phyloP scores from a whole-genome alignment of 148 eudicot genomes.

The Heliosperma pusillum region DNA sequence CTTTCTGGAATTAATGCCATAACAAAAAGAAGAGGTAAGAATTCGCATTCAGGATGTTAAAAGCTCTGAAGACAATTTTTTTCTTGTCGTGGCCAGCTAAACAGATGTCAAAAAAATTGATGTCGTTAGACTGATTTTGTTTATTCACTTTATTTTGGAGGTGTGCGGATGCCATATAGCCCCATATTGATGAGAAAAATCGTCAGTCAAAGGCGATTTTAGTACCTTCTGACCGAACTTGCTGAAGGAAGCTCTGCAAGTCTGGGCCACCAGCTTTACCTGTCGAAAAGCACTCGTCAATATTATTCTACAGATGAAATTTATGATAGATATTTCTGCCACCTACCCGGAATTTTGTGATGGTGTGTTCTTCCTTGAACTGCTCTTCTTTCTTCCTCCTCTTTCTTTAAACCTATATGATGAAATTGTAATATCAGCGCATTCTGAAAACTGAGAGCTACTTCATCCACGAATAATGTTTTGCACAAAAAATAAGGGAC shows the following conservation, averaged over 20 bases:
- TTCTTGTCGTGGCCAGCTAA: background rate
- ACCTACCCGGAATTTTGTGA: slow-evolving; percentile 45
- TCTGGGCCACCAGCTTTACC: slow-evolving; percentile 84
- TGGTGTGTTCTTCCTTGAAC: slow-evolving; percentile 31
- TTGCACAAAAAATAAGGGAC: background rate
- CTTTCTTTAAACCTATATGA: slow-evolving; percentile 71
- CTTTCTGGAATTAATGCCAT: background rate
- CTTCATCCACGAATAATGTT: background rate
- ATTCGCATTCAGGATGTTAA: background rate
- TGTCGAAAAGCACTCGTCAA: slow-evolving; percentile 22
- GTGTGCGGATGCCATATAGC: background rate
- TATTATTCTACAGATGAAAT: slow-evolving; percentile 12
- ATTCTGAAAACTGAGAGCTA: background rate
- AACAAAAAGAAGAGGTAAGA: background rate
- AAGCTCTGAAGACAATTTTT: background rate
- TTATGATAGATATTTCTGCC: slow-evolving; percentile 10
- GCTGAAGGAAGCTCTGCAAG: slow-evolving; percentile 73
- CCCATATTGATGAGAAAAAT: background rate
- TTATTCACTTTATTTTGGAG: background rate
- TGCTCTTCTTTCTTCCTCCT: slow-evolving; percentile 81
- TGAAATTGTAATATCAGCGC: slow-evolving; percentile 2
- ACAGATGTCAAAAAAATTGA: background rate
- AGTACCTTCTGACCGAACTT: slow-evolving; percentile 72
- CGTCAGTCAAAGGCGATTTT: background rate
- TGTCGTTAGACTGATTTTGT: background rate